These are phyloP conservation scores for Dryas alaskensis DNA, from an alignment of 306 rosid species.

Conservation along the genomic window DNA sequence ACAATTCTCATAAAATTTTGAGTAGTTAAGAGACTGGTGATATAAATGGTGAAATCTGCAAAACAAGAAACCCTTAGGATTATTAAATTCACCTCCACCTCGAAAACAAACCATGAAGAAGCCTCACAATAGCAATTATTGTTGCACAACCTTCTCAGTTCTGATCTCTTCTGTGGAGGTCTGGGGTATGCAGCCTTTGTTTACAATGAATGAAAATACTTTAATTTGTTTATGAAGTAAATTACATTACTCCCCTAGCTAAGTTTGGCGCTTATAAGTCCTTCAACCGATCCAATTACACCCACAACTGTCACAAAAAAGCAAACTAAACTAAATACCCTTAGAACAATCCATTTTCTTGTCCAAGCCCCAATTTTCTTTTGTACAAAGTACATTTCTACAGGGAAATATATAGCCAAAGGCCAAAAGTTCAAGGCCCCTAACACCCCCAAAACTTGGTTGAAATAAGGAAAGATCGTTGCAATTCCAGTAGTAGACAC, in stretches of 20 bases:
- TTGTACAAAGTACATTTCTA: constrained; percentile 80
- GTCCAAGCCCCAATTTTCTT: constrained; percentile 69
- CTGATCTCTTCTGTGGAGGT: too few relatives aligned
- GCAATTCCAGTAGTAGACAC: constrained; percentile 69
- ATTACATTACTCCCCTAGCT: constrained; percentile 18
- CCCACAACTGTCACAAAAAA: constrained; percentile 52
- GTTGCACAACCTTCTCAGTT: too few relatives aligned
- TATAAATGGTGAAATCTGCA: too few relatives aligned
- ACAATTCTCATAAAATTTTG: too few relatives aligned
- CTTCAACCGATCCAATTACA: constrained; percentile 71
- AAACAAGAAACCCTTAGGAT: too few relatives aligned
- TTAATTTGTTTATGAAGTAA: not conserved
- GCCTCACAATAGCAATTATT: too few relatives aligned
- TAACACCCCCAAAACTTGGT: constrained; percentile 64
- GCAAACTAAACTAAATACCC: constrained; percentile 60
- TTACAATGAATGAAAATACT: too few relatives aligned
- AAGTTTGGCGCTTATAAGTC: constrained; percentile 53
- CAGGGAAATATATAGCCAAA: constrained; percentile 68
- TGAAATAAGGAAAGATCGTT: constrained; percentile 80
- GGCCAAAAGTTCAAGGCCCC: constrained; percentile 95
- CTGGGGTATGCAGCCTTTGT: too few relatives aligned
- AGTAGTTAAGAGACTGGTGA: too few relatives aligned
- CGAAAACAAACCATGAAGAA: too few relatives aligned
- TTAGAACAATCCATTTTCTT: constrained; percentile 58
- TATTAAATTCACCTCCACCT: too few relatives aligned